Conservation (phyloP, 2,329 filamentous ascomycete species). For the Helotiales sp. region DNA sequence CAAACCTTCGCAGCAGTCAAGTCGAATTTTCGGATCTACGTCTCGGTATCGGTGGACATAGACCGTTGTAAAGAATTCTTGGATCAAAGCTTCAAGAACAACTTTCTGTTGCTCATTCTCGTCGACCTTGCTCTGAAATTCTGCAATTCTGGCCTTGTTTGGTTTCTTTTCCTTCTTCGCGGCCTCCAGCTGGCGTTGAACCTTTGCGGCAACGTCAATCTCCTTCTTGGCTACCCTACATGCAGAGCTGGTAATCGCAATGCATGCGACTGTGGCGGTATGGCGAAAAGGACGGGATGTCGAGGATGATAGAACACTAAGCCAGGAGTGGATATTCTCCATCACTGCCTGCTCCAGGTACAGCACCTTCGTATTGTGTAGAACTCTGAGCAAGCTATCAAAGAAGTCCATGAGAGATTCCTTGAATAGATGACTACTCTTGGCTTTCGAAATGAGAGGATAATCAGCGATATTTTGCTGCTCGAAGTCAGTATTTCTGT, state of each 20-base stretch:
- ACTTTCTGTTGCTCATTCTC: slow-evolving; percentile 43
- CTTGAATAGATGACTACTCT: slow-evolving; percentile 75
- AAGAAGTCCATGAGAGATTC: slow-evolving; percentile 79
- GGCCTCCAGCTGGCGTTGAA: slow-evolving; percentile 75
- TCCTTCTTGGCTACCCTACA: slow-evolving; percentile 72
- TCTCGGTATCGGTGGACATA: slow-evolving; percentile 97
- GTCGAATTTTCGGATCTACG: slow-evolving; percentile 83
- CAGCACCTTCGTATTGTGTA: slow-evolving; percentile 79
- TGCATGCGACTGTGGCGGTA: slow-evolving; percentile 82
- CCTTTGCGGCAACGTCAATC: slow-evolving; percentile 70
- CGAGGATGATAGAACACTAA: slow-evolving; percentile 87
- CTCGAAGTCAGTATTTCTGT: neutral
- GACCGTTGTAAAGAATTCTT: slow-evolving; percentile 86
- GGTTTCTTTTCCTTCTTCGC: slow-evolving; percentile 72
- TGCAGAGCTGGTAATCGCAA: slow-evolving; percentile 77
- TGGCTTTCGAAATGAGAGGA: slow-evolving; percentile 81
- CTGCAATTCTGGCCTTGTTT: slow-evolving; percentile 76
- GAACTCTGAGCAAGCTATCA: slow-evolving; percentile 68
- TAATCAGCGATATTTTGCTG: slow-evolving; percentile 84
- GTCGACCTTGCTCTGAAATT: slow-evolving; percentile 70
- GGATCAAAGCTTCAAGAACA: slow-evolving; percentile 67
- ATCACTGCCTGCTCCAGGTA: slow-evolving; percentile 72
- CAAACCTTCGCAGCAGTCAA: slow-evolving; percentile 83
- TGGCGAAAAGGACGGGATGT: slow-evolving; percentile 88
- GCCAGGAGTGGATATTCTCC: slow-evolving; percentile 88